A percentile compares a stretch with the other conserved stretches of the same genome.
Evolutionary conservation across 495 filamentous ascomycete species (phyloP).

Genomic region (Daldinia loculata): DNA sequence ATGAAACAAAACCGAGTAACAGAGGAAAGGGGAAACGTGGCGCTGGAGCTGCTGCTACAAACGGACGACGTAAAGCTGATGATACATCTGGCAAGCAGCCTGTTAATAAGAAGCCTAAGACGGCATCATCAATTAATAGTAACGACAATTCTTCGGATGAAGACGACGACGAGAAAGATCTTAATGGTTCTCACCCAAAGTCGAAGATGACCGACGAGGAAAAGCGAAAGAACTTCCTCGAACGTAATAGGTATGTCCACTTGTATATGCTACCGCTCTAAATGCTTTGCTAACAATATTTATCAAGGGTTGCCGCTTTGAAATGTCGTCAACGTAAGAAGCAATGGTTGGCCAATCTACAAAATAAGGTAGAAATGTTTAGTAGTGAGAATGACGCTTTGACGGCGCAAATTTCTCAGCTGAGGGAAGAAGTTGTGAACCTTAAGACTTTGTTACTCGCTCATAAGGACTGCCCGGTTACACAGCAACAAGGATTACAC

Average conservation of each 20-base stretch:
- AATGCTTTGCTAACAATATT: constrained; percentile 38
- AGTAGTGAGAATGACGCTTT: constrained; percentile 90
- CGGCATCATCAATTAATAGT: constrained; percentile 50
- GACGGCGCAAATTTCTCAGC: constrained; percentile 77
- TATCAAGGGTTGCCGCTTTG: constrained; percentile 83
- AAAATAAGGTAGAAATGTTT: constrained; percentile 93
- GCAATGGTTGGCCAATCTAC: constrained; percentile 96
- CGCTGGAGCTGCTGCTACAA: constrained; percentile 47
- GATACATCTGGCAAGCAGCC: constrained; percentile 71
- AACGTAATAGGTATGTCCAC: constrained; percentile 85
- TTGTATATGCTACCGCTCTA: background rate
- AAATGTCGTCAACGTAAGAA: constrained; percentile 99
- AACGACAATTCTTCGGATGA: constrained; percentile 62
- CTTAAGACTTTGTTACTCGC: constrained; percentile 92
- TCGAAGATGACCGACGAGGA: constrained; percentile 99
- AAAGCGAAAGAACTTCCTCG: constrained; percentile 97
- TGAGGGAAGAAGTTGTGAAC: constrained; percentile 92
- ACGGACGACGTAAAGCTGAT: constrained; percentile 81
- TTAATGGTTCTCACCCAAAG: constrained; percentile 52
- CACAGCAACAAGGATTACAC: constrained; percentile 83
- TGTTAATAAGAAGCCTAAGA: constrained; percentile 76
- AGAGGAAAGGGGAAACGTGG: constrained; percentile 76
- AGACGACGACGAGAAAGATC: constrained; percentile 61
- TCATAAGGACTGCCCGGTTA: constrained; percentile 96
- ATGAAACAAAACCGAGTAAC: constrained; percentile 69